Base-by-base conservation (phyloP, 1,284 basidiomycete species). In the Rhizopogon parksii region DNA sequence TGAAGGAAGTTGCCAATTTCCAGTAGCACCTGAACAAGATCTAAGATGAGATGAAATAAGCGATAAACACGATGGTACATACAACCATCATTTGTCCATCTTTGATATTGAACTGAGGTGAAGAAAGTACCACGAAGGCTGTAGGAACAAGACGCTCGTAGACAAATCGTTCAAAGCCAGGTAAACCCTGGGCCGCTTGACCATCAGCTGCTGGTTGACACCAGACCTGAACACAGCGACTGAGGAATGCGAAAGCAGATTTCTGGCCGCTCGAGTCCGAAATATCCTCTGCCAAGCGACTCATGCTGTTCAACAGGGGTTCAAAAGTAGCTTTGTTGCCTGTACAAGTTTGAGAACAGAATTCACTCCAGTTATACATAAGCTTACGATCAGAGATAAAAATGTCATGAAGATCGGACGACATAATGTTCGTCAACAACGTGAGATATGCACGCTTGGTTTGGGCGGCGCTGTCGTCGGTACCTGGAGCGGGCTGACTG, bases 161-260 rank as follows among this genome's bases (percentile, higher is more conserved):
- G 46, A 97, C 79, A 65, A 96, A 96, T 11, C 81, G 78, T 59
- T 97, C 93, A 64, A 98, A 99, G 1, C 95, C 95, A 11, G 92
- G 91, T 25, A 99, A 68, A 14, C 78, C 73, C 52, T 78, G 75
- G 40, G 70, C 67, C 14, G 71, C 69, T n/a, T 71, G 74, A 56
- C 74, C 70, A 6, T 67, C 58, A 6, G 64, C 58, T 6, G 67
- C 47, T 19, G 79, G 76, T 47, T 78, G 79, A 11, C 85, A 88
- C 94, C 95, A 98, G 2, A 82, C 77, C n/a, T 75, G 73, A 36
- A 95, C 80, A 49, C 80, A 82, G n/a, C 82, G 77, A 47, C 79
- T 79, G 46, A 99, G 77, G 73, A 98, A 92, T 4, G 77, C 74
- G 60, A 97, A 82, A 0, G 94, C 90, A 6, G 85, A 76, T 59